Evolutionary conservation across 495 filamentous ascomycete genomes (phyloP), one percentile per base, ranked within the genome.

Genomic region (Talaromyces proteolyticus): DNA sequence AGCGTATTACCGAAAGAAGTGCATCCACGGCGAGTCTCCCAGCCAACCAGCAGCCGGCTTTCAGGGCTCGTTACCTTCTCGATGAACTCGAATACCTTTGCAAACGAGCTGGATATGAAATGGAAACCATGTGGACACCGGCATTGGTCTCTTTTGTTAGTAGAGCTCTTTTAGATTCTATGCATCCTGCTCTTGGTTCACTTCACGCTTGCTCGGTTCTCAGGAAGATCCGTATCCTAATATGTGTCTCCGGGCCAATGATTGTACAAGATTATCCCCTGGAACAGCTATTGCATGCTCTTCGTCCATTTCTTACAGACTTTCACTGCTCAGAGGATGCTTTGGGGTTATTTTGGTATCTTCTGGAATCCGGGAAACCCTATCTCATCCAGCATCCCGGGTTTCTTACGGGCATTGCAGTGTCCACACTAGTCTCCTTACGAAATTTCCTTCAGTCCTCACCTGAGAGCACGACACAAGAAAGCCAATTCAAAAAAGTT

Each of bases 251-350:
- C 39, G 90, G 89, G 6, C 58, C 74, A 16, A 72, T 80, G 16
- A 88, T 87, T 21, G 69, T 86, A 37, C 66, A 80, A 43, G 85
- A 84, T 1, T 97, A 96, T 65, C 87, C 89, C 5, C 66, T 97
- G n/a, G 89, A 97, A 59, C 94, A 96, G 90, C 70, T 91, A 1
- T 71, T 97, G 20, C 86, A 90, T 57, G 81, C 88, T 3, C 74
- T 97, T 37, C 75, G 84, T 16, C 84, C 85, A 2, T 95, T 88
- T 53, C 73, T 96, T 17, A 79, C 81, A 1, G 88, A 96, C 57
- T 68, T 80, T 2, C 81, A 91, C 58, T 97, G 91, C 63, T 86
- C 91, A n/a, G 88, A 96, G 55, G 93, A 99, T 70, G 82, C 88
- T 4, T 67, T 97, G 25, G 92, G 90, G 0, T 78, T 99, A 25